Conservation (phyloP, 371 early-diverging fungal species). For the Nematocida sp. region DNA sequence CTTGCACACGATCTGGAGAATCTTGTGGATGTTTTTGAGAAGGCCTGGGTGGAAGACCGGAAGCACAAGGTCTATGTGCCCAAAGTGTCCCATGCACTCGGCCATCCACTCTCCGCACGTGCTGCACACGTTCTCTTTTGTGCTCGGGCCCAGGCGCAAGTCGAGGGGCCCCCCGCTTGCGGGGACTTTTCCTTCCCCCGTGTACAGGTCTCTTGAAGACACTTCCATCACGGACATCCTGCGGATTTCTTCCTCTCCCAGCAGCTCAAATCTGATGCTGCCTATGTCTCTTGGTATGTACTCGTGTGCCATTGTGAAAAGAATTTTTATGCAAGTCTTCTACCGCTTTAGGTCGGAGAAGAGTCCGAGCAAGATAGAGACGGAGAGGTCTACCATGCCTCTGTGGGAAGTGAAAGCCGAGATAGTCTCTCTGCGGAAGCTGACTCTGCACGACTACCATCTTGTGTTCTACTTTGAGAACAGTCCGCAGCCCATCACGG, state of each 20-base stretch:
- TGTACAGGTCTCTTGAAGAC: conserved; percentile 79
- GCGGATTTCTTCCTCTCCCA: conserved; percentile 74
- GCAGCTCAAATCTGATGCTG: conserved; percentile 70
- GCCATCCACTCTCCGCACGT: conserved; percentile 80
- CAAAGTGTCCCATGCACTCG: conserved; percentile 96
- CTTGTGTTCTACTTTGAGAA: conserved; percentile 62
- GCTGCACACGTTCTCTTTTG: conserved; percentile 73
- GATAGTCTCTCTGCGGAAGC: conserved; percentile 59
- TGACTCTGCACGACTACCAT: conserved; percentile 64
- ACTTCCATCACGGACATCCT: conserved; percentile 78
- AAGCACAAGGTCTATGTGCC: conserved; percentile 78
- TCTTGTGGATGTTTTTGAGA: conserved; percentile 76
- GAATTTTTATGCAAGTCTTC: conserved; percentile 49
- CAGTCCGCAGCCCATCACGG: conserved; percentile 57
- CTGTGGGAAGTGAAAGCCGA: conserved; percentile 65
- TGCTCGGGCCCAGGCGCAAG: conserved; percentile 65
- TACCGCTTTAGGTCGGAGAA: conserved; percentile 63
- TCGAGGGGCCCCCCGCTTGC: conserved; percentile 57
- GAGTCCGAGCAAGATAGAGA: conserved; percentile 56
- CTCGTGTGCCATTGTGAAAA: conserved; percentile 1
- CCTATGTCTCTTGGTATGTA: conserved; percentile 11
- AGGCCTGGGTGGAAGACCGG: conserved; percentile 97
- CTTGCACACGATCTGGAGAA: conserved; percentile 93
- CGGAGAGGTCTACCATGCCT: conserved; percentile 59
- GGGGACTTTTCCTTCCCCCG: conserved; percentile 70